phyloP scores from a whole-genome alignment of 2,329 filamentous ascomycete species.

The Epichloe glyceriae region DNA sequence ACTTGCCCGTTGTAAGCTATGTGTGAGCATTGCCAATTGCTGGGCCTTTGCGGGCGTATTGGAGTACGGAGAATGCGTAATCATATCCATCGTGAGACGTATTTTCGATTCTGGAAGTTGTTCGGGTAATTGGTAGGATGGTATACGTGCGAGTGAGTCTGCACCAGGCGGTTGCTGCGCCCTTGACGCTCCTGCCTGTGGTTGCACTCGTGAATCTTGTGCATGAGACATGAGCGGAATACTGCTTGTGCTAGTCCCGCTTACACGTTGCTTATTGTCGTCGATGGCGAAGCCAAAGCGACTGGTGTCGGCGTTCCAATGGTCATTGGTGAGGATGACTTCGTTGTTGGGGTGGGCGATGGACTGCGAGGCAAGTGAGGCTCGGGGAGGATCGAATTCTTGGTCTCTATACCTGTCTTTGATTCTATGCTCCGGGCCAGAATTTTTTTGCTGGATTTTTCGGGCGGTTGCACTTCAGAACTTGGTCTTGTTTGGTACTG shows the following conservation, averaged over 20 bases:
- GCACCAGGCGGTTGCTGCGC: background rate
- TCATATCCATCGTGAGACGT: conserved; percentile 2
- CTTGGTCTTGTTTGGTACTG: background rate
- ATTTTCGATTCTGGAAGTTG: background rate
- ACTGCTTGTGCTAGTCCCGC: background rate
- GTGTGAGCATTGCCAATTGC: background rate
- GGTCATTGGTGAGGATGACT: background rate
- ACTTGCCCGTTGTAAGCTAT: background rate
- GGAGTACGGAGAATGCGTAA: background rate
- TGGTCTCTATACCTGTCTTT: background rate
- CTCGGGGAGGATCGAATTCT: background rate
- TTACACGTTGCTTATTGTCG: background rate
- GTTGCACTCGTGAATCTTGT: background rate
- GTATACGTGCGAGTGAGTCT: background rate
- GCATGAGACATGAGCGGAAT: background rate
- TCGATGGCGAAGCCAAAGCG: background rate
- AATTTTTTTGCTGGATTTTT: background rate
- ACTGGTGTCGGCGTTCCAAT: background rate
- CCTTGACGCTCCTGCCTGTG: background rate
- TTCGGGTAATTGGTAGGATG: background rate
- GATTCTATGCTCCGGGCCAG: background rate
- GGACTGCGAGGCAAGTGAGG: background rate
- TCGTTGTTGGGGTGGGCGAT: too few relatives aligned
- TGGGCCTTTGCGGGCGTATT: background rate
- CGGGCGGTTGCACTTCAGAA: background rate